A percentile compares a stretch with the other conserved stretches of the same genome.
phyloP scores from a whole-genome alignment of 2,329 filamentous ascomycete species.

The Xylaria sp. region DNA sequence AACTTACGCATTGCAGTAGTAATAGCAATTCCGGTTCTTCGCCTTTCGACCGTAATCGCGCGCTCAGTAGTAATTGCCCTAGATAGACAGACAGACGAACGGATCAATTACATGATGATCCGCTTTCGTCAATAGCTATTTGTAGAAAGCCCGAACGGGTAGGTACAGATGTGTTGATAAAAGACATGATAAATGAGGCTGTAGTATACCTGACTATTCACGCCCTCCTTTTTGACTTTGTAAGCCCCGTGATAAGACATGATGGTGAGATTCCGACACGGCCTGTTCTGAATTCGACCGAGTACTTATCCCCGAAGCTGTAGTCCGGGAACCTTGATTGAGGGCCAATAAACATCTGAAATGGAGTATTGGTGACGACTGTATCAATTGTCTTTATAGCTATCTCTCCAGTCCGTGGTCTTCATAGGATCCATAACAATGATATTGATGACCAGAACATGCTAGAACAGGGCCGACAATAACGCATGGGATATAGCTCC shows the following conservation, averaged over 20 bases:
- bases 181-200: background rate
- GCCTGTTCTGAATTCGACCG: background rate
- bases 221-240: conserved; percentile 12
- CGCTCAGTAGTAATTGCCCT: background rate
- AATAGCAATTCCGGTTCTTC: conserved; percentile 8
- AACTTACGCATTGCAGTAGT: conserved; percentile 8
- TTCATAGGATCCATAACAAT: background rate
- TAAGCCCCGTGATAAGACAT: background rate
- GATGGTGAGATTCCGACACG: background rate
- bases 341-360: background rate
- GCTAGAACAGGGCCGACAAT: background rate
- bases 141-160: background rate
- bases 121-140: background rate
- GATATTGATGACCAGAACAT: background rate
- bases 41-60: background rate
- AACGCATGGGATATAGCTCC: background rate
- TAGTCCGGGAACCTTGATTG: background rate
- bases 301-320: background rate
- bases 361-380: background rate
- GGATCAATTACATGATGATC: background rate
- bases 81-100: too few relatives aligned
- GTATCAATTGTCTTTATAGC: background rate
- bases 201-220: conserved; percentile 11
- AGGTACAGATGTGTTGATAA: background rate
- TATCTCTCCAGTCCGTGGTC: background rate